Evolutionary conservation across 805 yeast species (phyloP).

Genomic region (Metschnikowia hibisci): DNA sequence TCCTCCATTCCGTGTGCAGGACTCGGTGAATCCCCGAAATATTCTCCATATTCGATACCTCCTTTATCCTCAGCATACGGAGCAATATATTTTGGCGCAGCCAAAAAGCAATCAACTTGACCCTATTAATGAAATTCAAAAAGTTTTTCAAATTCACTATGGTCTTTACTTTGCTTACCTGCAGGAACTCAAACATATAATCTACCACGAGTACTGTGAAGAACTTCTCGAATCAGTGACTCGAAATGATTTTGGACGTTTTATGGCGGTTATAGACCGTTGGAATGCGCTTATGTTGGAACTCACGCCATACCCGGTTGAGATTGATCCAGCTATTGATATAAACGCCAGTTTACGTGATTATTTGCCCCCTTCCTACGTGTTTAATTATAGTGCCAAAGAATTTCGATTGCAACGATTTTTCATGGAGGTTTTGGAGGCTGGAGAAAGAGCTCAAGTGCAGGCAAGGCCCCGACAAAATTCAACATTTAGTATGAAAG

Average conservation of each 20-base stretch:
- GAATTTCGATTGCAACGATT: slow-evolving; percentile 16
- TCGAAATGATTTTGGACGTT: slow-evolving; percentile 30
- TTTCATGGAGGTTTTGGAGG: slow-evolving; percentile 16
- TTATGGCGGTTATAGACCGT: slow-evolving; percentile 36
- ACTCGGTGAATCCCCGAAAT: slow-evolving; percentile 26
- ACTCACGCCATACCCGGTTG: slow-evolving; percentile 30
- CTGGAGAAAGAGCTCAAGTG: slow-evolving; percentile 12
- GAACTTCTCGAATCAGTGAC: slow-evolving; percentile 29
- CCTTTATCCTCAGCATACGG: slow-evolving; percentile 40
- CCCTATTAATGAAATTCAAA: slow-evolving; percentile 60
- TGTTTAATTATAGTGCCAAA: slow-evolving; percentile 8
- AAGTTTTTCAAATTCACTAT: slow-evolving; percentile 38
- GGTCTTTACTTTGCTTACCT: slow-evolving; percentile 41
- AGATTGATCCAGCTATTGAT: slow-evolving; percentile 17
- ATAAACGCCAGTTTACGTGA: slow-evolving; percentile 16
- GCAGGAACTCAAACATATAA: slow-evolving; percentile 25
- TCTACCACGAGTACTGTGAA: slow-evolving; percentile 32
- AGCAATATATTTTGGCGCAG: slow-evolving; percentile 44
- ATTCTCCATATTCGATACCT: slow-evolving; percentile 31
- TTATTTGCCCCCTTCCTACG: slow-evolving; percentile 11
- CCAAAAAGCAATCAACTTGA: slow-evolving; percentile 57
- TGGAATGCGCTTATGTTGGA: slow-evolving; percentile 40
- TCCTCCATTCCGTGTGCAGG: slow-evolving; percentile 28
- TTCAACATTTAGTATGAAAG: slow-evolving; percentile 3
- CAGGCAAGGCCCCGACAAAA: slow-evolving; percentile 5